Conservation (phyloP, 768 basidiomycete species). For the Cubamyces lactineus region DNA sequence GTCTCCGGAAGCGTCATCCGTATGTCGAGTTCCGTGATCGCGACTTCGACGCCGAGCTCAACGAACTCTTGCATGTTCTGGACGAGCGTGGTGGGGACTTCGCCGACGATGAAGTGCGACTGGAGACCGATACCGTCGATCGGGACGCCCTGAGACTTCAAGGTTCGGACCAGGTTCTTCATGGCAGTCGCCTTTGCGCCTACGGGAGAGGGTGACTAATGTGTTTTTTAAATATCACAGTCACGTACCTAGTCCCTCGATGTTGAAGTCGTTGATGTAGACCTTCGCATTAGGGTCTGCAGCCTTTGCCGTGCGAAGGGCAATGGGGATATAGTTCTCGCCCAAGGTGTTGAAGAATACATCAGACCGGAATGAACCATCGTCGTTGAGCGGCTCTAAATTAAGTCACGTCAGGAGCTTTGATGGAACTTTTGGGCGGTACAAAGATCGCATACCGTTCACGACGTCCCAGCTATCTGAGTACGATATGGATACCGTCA, state of each 20-base stretch:
- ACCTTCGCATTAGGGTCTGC: constrained; percentile 60
- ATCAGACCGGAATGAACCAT: constrained; percentile 55
- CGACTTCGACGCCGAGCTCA: constrained; percentile 64
- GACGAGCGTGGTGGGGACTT: constrained; percentile 50
- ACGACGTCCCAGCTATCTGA: constrained; percentile 55
- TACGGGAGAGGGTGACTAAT: not conserved
- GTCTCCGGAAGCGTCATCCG: constrained; percentile 64
- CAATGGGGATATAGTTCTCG: constrained; percentile 50
- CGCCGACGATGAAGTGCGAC: constrained; percentile 61
- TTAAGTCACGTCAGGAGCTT: not conserved
- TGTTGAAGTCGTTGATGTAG: constrained; percentile 50
- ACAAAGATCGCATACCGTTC: constrained; percentile 38
- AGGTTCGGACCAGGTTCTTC: constrained; percentile 52
- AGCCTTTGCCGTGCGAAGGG: constrained; percentile 52
- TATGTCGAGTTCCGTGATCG: constrained; percentile 70
- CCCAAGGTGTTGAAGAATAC: constrained; percentile 62
- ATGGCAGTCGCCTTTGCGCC: constrained; percentile 62
- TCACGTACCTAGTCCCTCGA: constrained; percentile 40
- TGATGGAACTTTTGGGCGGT: too few species aligned
- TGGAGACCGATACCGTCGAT: constrained; percentile 67
- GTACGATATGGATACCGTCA: not conserved
- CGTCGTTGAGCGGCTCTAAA: constrained; percentile 55
- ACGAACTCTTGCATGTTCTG: constrained; percentile 54
- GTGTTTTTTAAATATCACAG: too few species aligned
- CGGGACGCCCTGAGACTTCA: constrained; percentile 52